Base-by-base conservation (phyloP, 805 yeast species). In the Candida orba region DNA sequence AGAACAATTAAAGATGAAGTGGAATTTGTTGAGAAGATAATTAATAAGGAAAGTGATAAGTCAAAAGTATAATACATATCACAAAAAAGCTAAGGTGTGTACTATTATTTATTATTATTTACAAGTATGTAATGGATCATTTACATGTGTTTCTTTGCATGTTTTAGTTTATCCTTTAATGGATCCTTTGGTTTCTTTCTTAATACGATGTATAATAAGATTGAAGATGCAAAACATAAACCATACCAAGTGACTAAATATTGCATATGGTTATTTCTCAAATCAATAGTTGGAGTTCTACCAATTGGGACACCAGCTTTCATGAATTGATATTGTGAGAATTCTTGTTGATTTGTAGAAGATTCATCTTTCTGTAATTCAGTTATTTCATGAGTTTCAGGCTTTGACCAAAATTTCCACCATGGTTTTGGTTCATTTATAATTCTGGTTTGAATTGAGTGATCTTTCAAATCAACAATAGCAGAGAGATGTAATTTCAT, bases 181-280 rank as follows among this genome's bases (percentile, higher is more conserved):
- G 75, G 72, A 47, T 66, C 69, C 33, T 62, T 57, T 30, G 59
- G 54, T 41, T 52, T 59, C 56, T 75, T 77, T 48, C 64, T 69
- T 45, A 81, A 52, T 17, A 81, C 75, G 27, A 75, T 58, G 24
- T 72, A 52, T 30, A 93, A 71, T 64, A 88, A 75, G 30, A 83
- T 76, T 1, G 89, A 54, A 32, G 95, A 83, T 33, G 86, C 75
- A 34, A 84, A 54, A 2, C 89, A 79, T 36, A 91, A 73, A 0
- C 96, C 95, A 61, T 86, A 91, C 99, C 99, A 93, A 0, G 99
- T 93, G 18, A 88, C 78, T 57, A 93, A 67, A 61, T 93, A 93
- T 62, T 91, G 96, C 62, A 90, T 65, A 59, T 93, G 99, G 58
- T 89, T 88, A 62, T 93, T 93, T 48, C 84, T 79, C 58, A 87